phyloP scores from a whole-genome alignment of 192 early-diverging fungal species.

The Coemansia sp. region DNA sequence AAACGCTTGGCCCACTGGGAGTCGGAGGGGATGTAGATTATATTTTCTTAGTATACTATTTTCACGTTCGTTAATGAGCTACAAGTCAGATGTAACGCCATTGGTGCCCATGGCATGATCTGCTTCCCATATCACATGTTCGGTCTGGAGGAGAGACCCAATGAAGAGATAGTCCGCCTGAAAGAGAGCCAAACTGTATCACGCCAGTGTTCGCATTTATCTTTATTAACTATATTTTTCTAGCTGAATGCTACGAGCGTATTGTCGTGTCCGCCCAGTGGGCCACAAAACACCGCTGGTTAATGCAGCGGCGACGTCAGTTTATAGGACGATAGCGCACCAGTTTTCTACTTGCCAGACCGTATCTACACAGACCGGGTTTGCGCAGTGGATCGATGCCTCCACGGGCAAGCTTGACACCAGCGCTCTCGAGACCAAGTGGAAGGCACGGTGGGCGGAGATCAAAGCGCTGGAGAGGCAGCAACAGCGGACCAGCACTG shows the following conservation, averaged over 20 bases:
- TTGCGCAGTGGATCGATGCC: constrained; percentile 45
- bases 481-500: background rate
- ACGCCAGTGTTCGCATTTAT: background rate
- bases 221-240: background rate
- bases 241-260: constrained; percentile 12
- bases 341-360: constrained; percentile 5
- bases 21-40: no score
- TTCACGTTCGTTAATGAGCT: no score
- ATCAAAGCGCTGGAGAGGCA: constrained; percentile 16
- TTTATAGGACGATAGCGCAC: background rate
- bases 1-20: no score
- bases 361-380: constrained; percentile 15
- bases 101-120: no score
- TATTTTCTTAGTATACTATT: no score
- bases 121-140: no score
- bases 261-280: background rate
- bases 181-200: no score
- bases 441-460: constrained; percentile 57
- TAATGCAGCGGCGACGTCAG: background rate
- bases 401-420: constrained; percentile 58
- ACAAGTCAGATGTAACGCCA: no score
- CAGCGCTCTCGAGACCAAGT: constrained; percentile 64
- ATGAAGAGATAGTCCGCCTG: no score
- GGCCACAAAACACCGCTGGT: background rate
- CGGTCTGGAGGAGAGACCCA: no score